Base-by-base conservation (phyloP, 2,329 filamentous ascomycete genomes). In the Fusarium gaditjirri region DNA sequence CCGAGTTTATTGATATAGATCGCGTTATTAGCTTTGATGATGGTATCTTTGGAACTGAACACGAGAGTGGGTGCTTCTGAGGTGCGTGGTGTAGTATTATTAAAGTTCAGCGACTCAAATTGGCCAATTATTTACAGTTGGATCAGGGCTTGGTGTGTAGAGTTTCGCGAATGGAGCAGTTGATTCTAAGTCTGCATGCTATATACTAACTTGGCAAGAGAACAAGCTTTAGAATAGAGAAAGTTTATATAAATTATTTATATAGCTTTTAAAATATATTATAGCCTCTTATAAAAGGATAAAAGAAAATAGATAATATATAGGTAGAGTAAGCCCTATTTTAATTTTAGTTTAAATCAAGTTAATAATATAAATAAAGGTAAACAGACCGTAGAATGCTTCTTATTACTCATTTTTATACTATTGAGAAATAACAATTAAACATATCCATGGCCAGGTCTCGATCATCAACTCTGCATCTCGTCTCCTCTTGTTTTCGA, bases 361-460 rank as follows among this genome's bases (percentile, higher is more conserved):
- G 25, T 25, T 25, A 25, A 25, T 25, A 25, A 25, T 25, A 5
- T 4, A 25, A 25, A 25, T 4, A 25, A 25, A 25, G 25, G 25
- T 5, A 25, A 25, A 25, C 25, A 25, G 25, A 25, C 25, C 5
- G 25, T 25, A 25, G 25, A 25, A 25, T 25, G 25, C 25, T 42
- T 29, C 8, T 29, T 29, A 29, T 29, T 29, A 29, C 6, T 8
- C 8, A 29, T 29, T 8, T 8, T 19, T 16, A 61, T 10, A 61
- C 46, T n/a, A 65, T 62, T 2, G 61, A 46, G 1, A 65, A 65
- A 6, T 65, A 65, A 6, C 56, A 65, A 25, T n/a, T 31, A 33
- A 65, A 65, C 41, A 65, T 54, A 6, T 65, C 47, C 41, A 65
- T 62, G 2, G 57, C 41, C 10, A 65, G 16, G 2, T 65, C 56